Percentiles rank a stretch among this genome's conserved stretches.
phyloP scores from a whole-genome alignment of 805 yeast species.

The Yarrowia keelungensis region DNA sequence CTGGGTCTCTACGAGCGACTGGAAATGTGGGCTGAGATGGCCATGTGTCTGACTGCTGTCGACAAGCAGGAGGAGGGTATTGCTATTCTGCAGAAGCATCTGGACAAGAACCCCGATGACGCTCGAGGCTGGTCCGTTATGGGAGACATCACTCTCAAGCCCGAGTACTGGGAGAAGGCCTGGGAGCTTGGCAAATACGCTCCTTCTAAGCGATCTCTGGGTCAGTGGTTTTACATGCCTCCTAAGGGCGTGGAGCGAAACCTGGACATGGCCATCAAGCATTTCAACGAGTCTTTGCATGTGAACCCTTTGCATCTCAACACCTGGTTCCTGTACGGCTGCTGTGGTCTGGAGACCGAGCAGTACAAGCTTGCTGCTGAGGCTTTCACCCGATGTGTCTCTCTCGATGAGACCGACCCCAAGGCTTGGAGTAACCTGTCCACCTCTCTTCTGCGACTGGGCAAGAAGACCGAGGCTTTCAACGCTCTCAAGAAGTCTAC shows the following conservation, averaged over 20 bases:
- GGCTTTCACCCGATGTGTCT: slow-evolving; percentile 89
- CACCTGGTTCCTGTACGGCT: slow-evolving; percentile 93
- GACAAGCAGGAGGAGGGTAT: slow-evolving; percentile 76
- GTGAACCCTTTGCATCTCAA: slow-evolving; percentile 76
- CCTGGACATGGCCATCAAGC: slow-evolving; percentile 61
- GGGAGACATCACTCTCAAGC: slow-evolving; percentile 85
- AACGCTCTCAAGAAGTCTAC: slow-evolving; percentile 84
- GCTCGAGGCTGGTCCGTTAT: slow-evolving; percentile 83
- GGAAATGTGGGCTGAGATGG: slow-evolving; percentile 78
- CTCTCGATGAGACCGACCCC: slow-evolving; percentile 79
- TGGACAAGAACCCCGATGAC: slow-evolving; percentile 68
- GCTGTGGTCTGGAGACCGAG: slow-evolving; percentile 77
- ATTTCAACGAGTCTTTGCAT: slow-evolving; percentile 75
- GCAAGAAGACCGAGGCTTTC: slow-evolving; percentile 77
- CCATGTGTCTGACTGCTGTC: slow-evolving; percentile 86
- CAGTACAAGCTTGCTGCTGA: slow-evolving; percentile 82
- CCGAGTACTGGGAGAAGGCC: slow-evolving; percentile 77
- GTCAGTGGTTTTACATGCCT: slow-evolving; percentile 72
- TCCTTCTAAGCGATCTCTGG: slow-evolving; percentile 83
- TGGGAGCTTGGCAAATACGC: slow-evolving; percentile 87
- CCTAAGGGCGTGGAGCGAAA: slow-evolving; percentile 61
- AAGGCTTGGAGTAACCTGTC: slow-evolving; percentile 93
- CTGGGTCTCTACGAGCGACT: slow-evolving; percentile 85
- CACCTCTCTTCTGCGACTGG: slow-evolving; percentile 70
- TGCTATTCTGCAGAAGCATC: slow-evolving; percentile 60